Base-by-base conservation (phyloP, 2,329 filamentous ascomycete genomes). In the Aspergillus sp. region DNA sequence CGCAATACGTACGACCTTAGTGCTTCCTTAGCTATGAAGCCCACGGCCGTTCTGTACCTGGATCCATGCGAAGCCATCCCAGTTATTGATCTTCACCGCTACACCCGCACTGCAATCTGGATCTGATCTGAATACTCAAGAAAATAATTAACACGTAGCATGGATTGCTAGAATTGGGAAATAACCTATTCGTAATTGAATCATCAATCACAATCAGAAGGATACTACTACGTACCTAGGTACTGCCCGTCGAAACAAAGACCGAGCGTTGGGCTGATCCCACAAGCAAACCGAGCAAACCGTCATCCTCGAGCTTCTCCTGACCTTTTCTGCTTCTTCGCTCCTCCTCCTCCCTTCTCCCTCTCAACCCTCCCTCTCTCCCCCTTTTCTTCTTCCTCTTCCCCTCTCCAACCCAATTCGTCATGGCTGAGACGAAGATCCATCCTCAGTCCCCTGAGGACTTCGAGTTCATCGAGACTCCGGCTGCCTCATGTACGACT, bases 381-480 rank as follows among this genome's bases (percentile, higher is more conserved):
- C 48, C 48, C 42, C 43, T 49, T 48, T 17, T 38, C 35, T n/a
- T 13, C 33, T 33, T 45, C 50, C 51, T 51, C 49, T 55, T 24
- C 51, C 57, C 57, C 48, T 38, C 47, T 46, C 42, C 24, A 50
- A 59, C 47, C 54, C 65, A 65, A 63, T 65, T 67, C 60, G 54
- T 60, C 49, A 57, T 53, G 57, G 61, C 53, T 52, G 72, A 72
- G 75, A 68, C 68, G 62, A 73, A 69, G 56, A 66, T 65, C 46
- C 72, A 75, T 54, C 69, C 74, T 51, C 73, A 76, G 72, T 74
- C 74, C 64, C 67, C 62, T 17, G 73, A 76, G 63, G 76, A 77
- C 65, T 76, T 77, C 64, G 76, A 79, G 64, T 79, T 76, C 64
- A 76, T 86, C 58, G 76, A 83, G 63, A 87, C 83, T 64, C 83